phyloP scores from a whole-genome alignment of 768 basidiomycete species.

The Gautieria morchelliformis region DNA sequence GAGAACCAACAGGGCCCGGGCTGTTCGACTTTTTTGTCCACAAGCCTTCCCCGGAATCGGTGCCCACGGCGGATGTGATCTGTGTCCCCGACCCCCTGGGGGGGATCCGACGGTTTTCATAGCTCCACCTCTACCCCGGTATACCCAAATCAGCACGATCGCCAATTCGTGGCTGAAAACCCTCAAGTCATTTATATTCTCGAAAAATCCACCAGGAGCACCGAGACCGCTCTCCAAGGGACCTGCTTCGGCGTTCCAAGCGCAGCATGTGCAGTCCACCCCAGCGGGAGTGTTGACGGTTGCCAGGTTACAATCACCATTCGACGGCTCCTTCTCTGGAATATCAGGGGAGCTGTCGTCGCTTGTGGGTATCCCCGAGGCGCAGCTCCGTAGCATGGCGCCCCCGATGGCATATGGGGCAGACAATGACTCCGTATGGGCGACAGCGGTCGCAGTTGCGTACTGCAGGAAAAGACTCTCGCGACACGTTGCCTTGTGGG shows the following conservation, averaged over 20 bases:
- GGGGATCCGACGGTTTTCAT: not conserved
- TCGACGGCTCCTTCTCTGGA: constrained; percentile 38
- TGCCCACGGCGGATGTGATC: not conserved
- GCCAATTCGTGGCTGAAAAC: not conserved
- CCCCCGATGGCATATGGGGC: constrained; percentile 14
- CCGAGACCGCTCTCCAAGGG: not conserved
- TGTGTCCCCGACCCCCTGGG: not conserved
- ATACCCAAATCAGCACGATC: not conserved
- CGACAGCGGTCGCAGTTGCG: constrained; percentile 38
- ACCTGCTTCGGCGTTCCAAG: not conserved
- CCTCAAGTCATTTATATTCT: not conserved
- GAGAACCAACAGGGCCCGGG: not conserved
- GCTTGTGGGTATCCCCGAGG: not conserved
- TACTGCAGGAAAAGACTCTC: constrained; percentile 31
- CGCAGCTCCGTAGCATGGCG: not conserved
- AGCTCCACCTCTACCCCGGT: not conserved
- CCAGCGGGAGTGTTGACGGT: constrained; percentile 24
- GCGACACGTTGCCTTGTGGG: constrained; percentile 31
- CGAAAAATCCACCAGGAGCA: not conserved
- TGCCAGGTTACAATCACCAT: constrained; percentile 29
- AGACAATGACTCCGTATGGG: constrained; percentile 35
- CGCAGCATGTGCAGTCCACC: constrained; percentile 13
- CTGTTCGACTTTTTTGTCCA: not conserved
- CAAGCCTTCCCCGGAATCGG: not conserved
- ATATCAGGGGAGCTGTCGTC: not conserved